Conservation (phyloP, 2,329 filamentous ascomycete genomes). For the Aspergillus fijiensis region DNA sequence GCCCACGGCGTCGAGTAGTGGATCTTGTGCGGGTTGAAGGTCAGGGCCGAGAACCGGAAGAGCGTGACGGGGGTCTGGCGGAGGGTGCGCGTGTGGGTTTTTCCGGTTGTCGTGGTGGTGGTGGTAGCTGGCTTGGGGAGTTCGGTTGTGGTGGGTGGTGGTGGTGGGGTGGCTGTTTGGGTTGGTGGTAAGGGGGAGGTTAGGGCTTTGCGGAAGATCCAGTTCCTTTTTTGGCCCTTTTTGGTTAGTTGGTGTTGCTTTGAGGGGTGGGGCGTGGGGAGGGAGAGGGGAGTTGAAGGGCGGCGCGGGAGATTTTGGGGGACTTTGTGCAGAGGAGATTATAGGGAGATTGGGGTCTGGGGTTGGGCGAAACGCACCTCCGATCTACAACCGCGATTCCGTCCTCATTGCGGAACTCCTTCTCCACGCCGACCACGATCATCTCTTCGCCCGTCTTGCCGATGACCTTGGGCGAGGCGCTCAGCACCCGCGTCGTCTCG, state of each 20-base stretch:
- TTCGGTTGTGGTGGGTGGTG: constrained; percentile 4
- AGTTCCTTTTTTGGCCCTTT: constrained; percentile 33
- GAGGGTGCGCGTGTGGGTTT: constrained; percentile 33
- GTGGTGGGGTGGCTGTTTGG: constrained; percentile 10
- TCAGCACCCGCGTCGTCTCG: constrained; percentile 58
- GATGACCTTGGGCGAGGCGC: constrained; percentile 56
- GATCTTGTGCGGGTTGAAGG: constrained; percentile 48
- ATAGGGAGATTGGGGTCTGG: no score
- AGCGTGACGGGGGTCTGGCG: constrained; percentile 41
- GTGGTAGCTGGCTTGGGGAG: constrained; percentile 1
- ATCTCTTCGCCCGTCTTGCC: constrained; percentile 58
- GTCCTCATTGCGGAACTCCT: constrained; percentile 54
- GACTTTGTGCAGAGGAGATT: no score
- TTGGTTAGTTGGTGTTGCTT: neutral
- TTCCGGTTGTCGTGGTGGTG: constrained; percentile 18
- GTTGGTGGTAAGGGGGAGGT: constrained; percentile 15
- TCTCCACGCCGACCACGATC: constrained; percentile 65
- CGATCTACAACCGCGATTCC: constrained; percentile 57
- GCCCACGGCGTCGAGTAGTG: constrained; percentile 47
- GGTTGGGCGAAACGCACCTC: constrained; percentile 37
- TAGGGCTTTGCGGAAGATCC: constrained; percentile 47
- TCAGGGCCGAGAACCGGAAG: constrained; percentile 47
- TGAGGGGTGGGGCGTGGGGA: neutral
- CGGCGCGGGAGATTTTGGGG: no score
- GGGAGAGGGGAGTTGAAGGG: neutral